A percentile compares a stretch with the other conserved stretches of the same genome.
phyloP scores from a whole-genome alignment of 2,329 filamentous ascomycete species.

The Aspergillus japonicus region DNA sequence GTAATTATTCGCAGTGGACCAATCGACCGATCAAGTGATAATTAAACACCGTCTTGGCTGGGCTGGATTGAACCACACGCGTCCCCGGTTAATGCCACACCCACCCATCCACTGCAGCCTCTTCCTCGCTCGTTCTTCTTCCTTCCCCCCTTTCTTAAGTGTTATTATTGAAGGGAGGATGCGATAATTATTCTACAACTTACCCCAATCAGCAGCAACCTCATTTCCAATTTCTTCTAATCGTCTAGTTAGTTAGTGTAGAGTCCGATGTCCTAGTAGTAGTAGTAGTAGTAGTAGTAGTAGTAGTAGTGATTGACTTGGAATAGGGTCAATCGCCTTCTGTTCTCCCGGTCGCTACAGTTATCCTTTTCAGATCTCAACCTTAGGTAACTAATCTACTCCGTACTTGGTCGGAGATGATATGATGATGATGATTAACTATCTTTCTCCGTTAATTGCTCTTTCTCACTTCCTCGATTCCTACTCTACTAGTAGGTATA shows the following conservation, averaged over 20 bases:
- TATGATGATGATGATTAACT: neutral
- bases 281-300: too few species aligned
- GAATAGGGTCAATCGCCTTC: neutral
- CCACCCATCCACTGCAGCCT: neutral
- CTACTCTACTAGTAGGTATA: neutral
- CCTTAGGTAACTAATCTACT: too few species aligned
- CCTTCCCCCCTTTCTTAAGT: conserved; percentile 1
- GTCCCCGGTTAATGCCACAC: conserved; percentile 10
- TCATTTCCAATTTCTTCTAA: neutral
- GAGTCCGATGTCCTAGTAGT: neutral
- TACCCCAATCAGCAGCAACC: neutral
- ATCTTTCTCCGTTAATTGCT: neutral
- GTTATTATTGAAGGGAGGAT: neutral
- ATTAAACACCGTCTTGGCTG: conserved; percentile 4
- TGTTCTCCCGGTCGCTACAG: neutral
- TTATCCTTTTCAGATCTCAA: neutral
- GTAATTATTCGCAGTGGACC: conserved; percentile 4
- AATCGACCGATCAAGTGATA: neutral
- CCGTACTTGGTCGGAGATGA: too few species aligned
- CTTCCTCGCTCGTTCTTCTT: neutral
- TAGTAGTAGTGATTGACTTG: neutral
- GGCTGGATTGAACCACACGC: conserved; percentile 1
- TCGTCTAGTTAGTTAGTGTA: neutral
- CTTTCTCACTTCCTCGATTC: neutral
- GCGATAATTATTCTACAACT: neutral